Percentiles rank a stretch among this genome's conserved stretches.
Evolutionary conservation across 2,329 filamentous ascomycete species (phyloP).

Genomic region (Ophiostoma tasmaniense): DNA sequence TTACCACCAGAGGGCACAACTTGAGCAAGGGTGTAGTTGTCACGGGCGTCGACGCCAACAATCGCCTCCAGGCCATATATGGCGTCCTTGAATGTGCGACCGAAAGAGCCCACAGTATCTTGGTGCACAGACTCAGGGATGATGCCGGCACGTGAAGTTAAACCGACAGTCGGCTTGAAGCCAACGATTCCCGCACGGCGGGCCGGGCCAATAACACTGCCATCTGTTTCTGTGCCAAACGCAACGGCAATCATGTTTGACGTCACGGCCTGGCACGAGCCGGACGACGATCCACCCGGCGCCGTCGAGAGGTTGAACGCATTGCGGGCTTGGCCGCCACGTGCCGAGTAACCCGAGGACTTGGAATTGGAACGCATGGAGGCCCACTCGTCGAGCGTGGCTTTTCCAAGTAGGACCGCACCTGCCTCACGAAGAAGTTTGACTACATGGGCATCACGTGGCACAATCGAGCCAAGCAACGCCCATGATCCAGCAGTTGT

Average conservation of each 20-base stretch:
- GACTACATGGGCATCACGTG: background rate
- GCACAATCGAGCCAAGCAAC: background rate
- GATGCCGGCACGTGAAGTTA: background rate
- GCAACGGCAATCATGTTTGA: background rate
- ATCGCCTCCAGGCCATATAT: background rate
- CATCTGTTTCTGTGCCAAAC: background rate
- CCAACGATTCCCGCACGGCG: background rate
- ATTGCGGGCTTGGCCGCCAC: background rate
- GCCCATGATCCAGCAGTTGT: background rate
- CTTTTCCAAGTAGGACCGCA: background rate
- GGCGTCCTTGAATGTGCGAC: background rate
- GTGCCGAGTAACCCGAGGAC: conserved; percentile 2
- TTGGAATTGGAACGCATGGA: background rate
- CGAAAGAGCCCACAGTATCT: background rate
- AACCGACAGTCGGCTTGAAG: background rate
- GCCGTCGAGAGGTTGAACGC: conserved; percentile 3
- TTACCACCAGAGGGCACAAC: background rate
- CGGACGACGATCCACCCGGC: background rate
- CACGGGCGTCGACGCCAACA: background rate
- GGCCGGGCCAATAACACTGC: background rate
- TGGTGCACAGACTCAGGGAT: background rate
- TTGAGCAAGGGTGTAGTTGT: background rate
- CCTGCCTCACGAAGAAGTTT: background rate
- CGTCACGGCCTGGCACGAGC: conserved; percentile 4
- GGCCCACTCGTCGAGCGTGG: conserved; percentile 2